phyloP scores from a whole-genome alignment of 2,329 filamentous ascomycete species.

The Lizonia empirigonia region DNA sequence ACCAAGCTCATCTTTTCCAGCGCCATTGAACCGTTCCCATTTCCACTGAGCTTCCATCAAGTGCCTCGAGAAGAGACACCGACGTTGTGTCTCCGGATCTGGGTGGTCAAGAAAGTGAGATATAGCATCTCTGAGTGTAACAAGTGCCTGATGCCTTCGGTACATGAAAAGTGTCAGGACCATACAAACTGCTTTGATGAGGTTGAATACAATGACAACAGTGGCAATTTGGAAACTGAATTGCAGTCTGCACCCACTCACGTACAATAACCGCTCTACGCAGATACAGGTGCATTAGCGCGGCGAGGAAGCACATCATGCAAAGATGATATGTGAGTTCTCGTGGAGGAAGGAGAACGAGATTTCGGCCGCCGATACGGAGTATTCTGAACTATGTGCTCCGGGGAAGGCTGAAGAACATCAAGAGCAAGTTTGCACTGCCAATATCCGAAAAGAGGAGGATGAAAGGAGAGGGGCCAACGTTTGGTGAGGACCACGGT shows the following conservation, averaged over 20 bases:
- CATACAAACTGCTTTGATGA: slow-evolving; percentile 8
- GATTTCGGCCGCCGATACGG: too few relatives aligned
- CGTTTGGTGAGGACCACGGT: too few relatives aligned
- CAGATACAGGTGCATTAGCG: too few relatives aligned
- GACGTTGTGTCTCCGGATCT: slow-evolving; percentile 3
- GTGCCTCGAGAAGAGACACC: slow-evolving; percentile 2
- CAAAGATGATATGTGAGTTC: too few relatives aligned
- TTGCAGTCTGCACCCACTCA: neutral
- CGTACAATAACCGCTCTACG: too few relatives aligned
- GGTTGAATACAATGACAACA: neutral
- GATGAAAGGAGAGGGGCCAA: too few relatives aligned
- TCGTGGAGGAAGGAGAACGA: too few relatives aligned
- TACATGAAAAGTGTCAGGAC: neutral
- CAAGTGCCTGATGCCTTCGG: neutral
- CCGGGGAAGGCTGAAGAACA: too few relatives aligned
- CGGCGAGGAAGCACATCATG: too few relatives aligned
- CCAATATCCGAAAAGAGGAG: too few relatives aligned
- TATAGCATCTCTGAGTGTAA: slow-evolving; percentile 4
- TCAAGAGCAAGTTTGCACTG: too few relatives aligned
- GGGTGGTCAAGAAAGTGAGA: slow-evolving; percentile 5
- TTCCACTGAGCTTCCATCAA: slow-evolving; percentile 3
- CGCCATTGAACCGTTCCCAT: neutral
- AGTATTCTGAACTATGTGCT: too few relatives aligned
- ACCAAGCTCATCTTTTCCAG: slow-evolving; percentile 1
- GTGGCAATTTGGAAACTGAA: slow-evolving; percentile 1